Evolutionary conservation across 345 rosid genomes (phyloP).

Genomic region (Heritiera fomes): DNA sequence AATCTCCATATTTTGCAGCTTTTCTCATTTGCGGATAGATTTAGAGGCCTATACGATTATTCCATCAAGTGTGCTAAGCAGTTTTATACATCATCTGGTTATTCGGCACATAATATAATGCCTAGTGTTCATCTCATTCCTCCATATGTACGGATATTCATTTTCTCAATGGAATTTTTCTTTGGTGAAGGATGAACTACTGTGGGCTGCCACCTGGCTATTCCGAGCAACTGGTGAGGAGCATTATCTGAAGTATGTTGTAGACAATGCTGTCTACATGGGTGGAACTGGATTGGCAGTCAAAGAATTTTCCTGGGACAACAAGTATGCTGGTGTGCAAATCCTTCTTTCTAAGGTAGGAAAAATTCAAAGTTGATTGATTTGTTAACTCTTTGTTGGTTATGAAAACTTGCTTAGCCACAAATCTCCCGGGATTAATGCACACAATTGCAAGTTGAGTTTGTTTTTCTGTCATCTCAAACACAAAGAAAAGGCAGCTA

Average conservation of each 20-base stretch:
- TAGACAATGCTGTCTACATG: constrained; percentile 71
- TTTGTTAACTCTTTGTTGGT: not conserved
- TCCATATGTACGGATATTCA: not conserved
- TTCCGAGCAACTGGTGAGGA: constrained; percentile 64
- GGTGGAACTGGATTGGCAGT: constrained; percentile 91
- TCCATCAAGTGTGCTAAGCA: constrained; percentile 49
- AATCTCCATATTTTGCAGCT: constrained; percentile 40
- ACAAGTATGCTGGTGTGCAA: constrained; percentile 86
- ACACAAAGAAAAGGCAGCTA: not conserved
- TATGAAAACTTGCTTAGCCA: not conserved
- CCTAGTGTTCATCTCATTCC: not conserved
- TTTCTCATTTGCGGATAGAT: constrained; percentile 60
- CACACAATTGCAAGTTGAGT: not conserved
- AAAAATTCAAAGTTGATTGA: not conserved
- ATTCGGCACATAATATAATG: constrained; percentile 37
- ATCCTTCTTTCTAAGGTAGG: constrained; percentile 71
- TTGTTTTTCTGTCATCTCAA: not conserved
- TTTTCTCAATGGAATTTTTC: not conserved
- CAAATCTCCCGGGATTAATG: not conserved
- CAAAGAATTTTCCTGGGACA: constrained; percentile 91
- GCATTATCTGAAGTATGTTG: constrained; percentile 60
- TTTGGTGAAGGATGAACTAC: constrained; percentile 65
- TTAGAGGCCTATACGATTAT: constrained; percentile 61
- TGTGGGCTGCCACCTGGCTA: constrained; percentile 86
- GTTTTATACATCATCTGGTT: constrained; percentile 63